Percentiles rank a stretch among this genome's conserved stretches.
Conservation (phyloP, 2,329 filamentous ascomycete genomes). For the Apiospora koreana region DNA sequence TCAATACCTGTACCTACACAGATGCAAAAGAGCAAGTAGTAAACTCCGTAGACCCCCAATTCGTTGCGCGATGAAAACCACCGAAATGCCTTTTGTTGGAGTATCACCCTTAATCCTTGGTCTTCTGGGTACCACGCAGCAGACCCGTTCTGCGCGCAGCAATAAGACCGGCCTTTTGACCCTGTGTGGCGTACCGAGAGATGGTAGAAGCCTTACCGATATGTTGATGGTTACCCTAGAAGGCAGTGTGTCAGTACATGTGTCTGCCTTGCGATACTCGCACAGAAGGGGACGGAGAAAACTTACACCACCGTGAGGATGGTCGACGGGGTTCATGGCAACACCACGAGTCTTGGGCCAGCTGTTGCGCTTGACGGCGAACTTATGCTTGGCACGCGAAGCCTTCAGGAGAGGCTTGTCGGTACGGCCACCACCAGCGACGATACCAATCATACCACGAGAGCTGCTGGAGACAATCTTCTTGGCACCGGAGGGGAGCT, state of each 20-base stretch:
- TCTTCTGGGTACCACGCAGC: conserved; percentile 99
- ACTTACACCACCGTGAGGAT: conserved; percentile 90
- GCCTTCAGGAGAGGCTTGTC: conserved; percentile 99
- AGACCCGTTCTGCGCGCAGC: conserved; percentile 99
- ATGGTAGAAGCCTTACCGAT: conserved; percentile 99
- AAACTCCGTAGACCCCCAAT: conserved; percentile 61
- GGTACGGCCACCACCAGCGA: conserved; percentile 98
- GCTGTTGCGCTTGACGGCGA: conserved; percentile 99
- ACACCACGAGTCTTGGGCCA: conserved; percentile 99
- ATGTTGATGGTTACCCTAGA: conserved; percentile 98
- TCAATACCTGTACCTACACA: conserved; percentile 45
- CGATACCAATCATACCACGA: conserved; percentile 99
- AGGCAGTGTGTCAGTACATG: conserved; percentile 42
- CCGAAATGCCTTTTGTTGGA: conserved; percentile 28
- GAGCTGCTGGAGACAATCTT: conserved; percentile 93
- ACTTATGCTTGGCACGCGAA: conserved; percentile 99
- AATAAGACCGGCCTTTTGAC: conserved; percentile 99
- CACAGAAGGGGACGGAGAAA: background rate
- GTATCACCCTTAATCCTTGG: conserved; percentile 78
- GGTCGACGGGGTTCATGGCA: conserved; percentile 99
- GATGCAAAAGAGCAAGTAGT: conserved; percentile 58
- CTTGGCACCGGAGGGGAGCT: conserved; percentile 98
- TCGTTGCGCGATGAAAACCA: conserved; percentile 52
- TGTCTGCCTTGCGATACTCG: background rate
- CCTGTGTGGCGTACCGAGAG: conserved; percentile 93